Conservation (phyloP, 2,329 filamentous ascomycete genomes). For the Capronia coronata region DNA sequence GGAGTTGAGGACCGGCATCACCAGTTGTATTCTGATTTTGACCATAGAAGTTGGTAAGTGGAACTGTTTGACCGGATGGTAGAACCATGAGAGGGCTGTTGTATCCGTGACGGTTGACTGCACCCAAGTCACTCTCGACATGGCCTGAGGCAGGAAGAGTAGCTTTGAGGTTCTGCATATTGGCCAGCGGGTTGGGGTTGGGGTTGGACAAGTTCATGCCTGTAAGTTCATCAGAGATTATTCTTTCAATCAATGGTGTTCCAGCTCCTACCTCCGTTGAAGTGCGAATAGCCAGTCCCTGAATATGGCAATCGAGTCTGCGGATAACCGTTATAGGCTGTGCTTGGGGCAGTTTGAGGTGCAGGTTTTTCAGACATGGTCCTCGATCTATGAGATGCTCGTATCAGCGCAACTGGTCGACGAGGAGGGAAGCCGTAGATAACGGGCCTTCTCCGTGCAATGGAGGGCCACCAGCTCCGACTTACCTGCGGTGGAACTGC, state of each 20-base stretch:
- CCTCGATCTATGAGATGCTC: neutral
- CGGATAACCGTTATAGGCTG: slow-evolving; percentile 20
- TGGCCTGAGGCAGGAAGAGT: slow-evolving; percentile 20
- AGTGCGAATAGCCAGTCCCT: slow-evolving; percentile 17
- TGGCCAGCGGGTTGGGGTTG: slow-evolving; percentile 21
- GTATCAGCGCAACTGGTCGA: slow-evolving; percentile 1
- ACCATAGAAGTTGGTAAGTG: slow-evolving; percentile 25
- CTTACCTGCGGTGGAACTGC: slow-evolving; percentile 8
- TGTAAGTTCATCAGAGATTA: slow-evolving; percentile 7
- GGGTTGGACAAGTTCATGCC: slow-evolving; percentile 17
- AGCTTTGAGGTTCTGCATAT: slow-evolving; percentile 27
- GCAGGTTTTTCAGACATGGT: slow-evolving; percentile 24
- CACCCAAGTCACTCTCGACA: slow-evolving; percentile 15
- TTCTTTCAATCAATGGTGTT: neutral
- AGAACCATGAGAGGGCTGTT: slow-evolving; percentile 27
- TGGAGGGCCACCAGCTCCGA: neutral
- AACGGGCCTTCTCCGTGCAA: neutral
- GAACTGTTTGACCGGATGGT: slow-evolving; percentile 28
- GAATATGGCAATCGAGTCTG: slow-evolving; percentile 20
- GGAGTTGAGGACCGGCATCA: slow-evolving; percentile 24
- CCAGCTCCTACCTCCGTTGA: slow-evolving; percentile 22
- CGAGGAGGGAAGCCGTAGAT: neutral
- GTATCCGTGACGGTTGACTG: slow-evolving; percentile 21
- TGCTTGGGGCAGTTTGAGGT: slow-evolving; percentile 16
- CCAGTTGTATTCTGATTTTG: slow-evolving; percentile 16